Evolutionary conservation across 1,284 basidiomycete genomes (phyloP).

Genomic region (Farysia itapuensis): DNA sequence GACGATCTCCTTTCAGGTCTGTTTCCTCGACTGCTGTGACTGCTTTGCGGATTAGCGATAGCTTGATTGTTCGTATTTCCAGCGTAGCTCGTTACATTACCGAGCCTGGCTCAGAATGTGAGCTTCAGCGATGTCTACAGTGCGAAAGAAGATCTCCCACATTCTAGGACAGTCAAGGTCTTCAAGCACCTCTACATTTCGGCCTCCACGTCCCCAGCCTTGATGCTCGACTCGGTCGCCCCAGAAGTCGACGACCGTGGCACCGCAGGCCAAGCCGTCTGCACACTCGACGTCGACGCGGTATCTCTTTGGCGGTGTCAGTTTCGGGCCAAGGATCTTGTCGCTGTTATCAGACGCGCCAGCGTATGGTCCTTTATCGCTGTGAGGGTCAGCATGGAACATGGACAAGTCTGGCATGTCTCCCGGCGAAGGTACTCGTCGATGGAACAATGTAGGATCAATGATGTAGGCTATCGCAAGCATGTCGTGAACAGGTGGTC

Average conservation of each 20-base stretch:
- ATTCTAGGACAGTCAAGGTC: conserved; percentile 37
- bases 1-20: no score
- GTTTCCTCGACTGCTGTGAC: no score
- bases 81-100: no score
- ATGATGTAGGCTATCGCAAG: conserved; percentile 50
- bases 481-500: conserved; percentile 53
- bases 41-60: neutral
- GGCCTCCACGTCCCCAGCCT: conserved; percentile 43
- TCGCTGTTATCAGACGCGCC: conserved; percentile 1
- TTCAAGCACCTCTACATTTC: conserved; percentile 48
- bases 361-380: conserved; percentile 10
- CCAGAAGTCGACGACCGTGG: conserved; percentile 53
- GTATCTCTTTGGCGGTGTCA: conserved; percentile 34
- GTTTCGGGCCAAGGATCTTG: neutral
- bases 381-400: conserved; percentile 27
- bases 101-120: conserved; percentile 19
- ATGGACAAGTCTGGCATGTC: conserved; percentile 15
- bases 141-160: conserved; percentile 47
- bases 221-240: conserved; percentile 28
- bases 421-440: conserved; percentile 27
- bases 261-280: conserved; percentile 36
- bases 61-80: no score
- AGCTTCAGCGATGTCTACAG: conserved; percentile 38
- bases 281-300: conserved; percentile 42
- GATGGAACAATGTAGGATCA: conserved; percentile 46